These are phyloP conservation scores for Emergomyces africanus DNA, from an alignment of 2,329 filamentous ascomycete genomes.

Conservation along the genomic window DNA sequence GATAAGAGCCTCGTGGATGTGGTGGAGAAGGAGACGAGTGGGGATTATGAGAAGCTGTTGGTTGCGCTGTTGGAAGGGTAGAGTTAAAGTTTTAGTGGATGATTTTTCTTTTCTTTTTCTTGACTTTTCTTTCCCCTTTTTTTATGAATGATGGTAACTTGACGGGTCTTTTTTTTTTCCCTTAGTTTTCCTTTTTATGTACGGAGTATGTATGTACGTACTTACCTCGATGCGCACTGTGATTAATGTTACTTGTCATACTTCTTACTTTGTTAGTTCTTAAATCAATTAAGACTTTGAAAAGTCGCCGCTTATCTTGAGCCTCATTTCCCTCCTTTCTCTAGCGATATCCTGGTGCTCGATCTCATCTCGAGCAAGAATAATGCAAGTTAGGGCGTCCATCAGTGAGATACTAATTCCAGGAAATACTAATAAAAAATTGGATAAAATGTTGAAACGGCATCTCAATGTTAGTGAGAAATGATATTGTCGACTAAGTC, in stretches of 20 bases:
- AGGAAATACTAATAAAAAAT: neutral
- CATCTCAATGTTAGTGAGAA: neutral
- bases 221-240: no score
- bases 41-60: constrained; percentile 4
- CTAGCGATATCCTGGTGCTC: no score
- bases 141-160: no score
- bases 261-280: no score
- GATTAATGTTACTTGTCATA: no score
- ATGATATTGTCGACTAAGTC: neutral
- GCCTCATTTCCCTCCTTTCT: neutral
- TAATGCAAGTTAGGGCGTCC: neutral
- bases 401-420: neutral
- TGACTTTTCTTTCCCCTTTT: no score
- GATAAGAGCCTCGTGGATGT: neutral
- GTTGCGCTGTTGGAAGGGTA: neutral
- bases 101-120: no score
- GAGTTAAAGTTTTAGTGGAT: neutral
- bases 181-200: no score
- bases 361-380: no score
- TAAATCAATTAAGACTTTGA: neutral
- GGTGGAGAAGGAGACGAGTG: constrained; percentile 2
- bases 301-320: neutral
- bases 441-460: neutral
- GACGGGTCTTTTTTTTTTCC: no score
- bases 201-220: no score